phyloP scores from a whole-genome alignment of 352 stramenopile species.

The Stephanocyclus meneghinianus region DNA sequence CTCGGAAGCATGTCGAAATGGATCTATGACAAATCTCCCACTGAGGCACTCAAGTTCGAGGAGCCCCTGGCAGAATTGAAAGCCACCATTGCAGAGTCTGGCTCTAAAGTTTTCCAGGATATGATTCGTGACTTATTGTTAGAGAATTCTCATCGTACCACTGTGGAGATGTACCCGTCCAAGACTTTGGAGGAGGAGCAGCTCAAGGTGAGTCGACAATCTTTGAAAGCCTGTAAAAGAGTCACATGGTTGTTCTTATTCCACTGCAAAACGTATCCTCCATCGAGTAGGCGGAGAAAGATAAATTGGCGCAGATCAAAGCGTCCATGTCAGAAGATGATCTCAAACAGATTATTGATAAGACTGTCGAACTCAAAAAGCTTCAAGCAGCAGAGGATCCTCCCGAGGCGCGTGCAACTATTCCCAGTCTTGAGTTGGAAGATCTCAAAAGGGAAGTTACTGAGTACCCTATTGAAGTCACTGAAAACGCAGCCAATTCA shows the following conservation, averaged over 20 bases:
- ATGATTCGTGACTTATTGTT: slow-evolving; percentile 82
- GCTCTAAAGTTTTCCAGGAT: slow-evolving; percentile 82
- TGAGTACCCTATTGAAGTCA: slow-evolving; percentile 82
- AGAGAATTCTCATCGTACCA: slow-evolving; percentile 84
- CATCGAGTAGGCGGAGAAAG: slow-evolving; percentile 64
- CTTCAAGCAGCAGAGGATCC: slow-evolving; percentile 83
- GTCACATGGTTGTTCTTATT: neutral
- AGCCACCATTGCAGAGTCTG: slow-evolving; percentile 69
- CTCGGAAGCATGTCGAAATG: slow-evolving; percentile 84
- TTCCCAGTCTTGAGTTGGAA: slow-evolving; percentile 77
- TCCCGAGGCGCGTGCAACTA: slow-evolving; percentile 82
- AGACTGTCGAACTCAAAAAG: slow-evolving; percentile 81
- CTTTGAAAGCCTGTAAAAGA: too few relatives aligned
- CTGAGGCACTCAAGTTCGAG: slow-evolving; percentile 84
- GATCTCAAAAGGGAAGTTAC: slow-evolving; percentile 83
- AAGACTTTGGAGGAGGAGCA: slow-evolving; percentile 78
- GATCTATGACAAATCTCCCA: slow-evolving; percentile 84
- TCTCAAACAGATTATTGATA: slow-evolving; percentile 81
- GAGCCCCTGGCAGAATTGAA: slow-evolving; percentile 83
- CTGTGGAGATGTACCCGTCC: slow-evolving; percentile 83
- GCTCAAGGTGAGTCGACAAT: slow-evolving; percentile 36
- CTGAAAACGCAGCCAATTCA: slow-evolving; percentile 69
- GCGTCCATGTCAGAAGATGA: slow-evolving; percentile 70
- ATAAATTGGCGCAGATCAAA: slow-evolving; percentile 81
- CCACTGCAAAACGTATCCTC: neutral